Evolutionary conservation across 306 rosid species (phyloP), one percentile per base, ranked within the genome.

Genomic region (Cucumis melo): DNA sequence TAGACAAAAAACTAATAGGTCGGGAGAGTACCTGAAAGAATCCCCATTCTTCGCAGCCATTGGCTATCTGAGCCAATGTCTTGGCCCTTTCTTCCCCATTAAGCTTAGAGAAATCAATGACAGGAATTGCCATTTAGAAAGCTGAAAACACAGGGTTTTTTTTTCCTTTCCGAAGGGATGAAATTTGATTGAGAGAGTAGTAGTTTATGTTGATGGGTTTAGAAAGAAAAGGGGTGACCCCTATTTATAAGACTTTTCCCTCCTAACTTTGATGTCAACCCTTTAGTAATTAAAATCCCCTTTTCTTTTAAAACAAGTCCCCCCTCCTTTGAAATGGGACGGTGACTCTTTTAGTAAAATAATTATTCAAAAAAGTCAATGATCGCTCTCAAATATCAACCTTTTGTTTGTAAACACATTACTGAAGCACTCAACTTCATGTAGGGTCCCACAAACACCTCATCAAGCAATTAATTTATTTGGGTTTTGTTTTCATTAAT

Each of bases 1-100:
- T 1, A 68, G 53, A 12, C 36, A 6, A 1, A 34, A 15, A 6
- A 16, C 29, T 19, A 55, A 13, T 19, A 57, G n/a, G 3, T 32
- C 8, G 11, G 11, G 24, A n/a, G 24, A 9, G 60, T 87, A 89
- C 99, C 97, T 92, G 99, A 76, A 94, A 94, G 89, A 94, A 94
- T 12, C 99, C 99, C 99, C 99, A 94, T 65, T 92, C 96, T 83
- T 94, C 96, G 78, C 93, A 94, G n/a, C 97, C 96, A 80, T 89
- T 89, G 16, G 92, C 93, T n/a, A 92, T 85, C 76, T 81, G 88
- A 14, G 92, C 93, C 96, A 94, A 68, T 29, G 96, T 90, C 36
- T 86, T 78, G 79, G 89, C 89, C 79, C 97, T 91, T 70, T 87
- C 90, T 81, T 87, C 93, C 12, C 97, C 95, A 68, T 86, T 60